Evolutionary conservation across 2,329 filamentous ascomycete genomes (phyloP).

Genomic region (Cercospora canescens): DNA sequence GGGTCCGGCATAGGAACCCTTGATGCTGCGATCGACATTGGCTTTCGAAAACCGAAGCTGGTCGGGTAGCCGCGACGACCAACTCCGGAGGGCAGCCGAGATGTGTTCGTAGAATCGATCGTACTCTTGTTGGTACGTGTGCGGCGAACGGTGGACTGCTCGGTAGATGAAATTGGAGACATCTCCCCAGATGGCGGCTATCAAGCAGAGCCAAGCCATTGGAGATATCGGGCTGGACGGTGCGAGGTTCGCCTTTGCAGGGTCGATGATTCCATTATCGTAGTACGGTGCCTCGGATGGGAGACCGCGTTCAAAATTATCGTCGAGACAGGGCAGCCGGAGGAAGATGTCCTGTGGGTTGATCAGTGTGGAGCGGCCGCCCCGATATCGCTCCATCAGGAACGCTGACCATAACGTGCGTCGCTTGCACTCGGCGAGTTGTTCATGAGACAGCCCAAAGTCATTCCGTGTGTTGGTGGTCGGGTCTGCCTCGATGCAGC

Average conservation of each 20-base stretch:
- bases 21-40: conserved; percentile 59
- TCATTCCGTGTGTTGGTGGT: conserved; percentile 17
- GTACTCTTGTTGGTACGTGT: conserved; percentile 47
- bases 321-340: conserved; percentile 62
- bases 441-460: conserved; percentile 32
- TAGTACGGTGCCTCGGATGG: conserved; percentile 62
- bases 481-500: conserved; percentile 30
- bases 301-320: conserved; percentile 61
- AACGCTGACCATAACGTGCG: conserved; percentile 73
- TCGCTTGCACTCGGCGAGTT: conserved; percentile 65
- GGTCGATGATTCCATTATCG: conserved; percentile 51
- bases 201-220: conserved; percentile 63
- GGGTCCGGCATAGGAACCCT: conserved; percentile 55
- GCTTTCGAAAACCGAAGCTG: conserved; percentile 55
- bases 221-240: conserved; percentile 47
- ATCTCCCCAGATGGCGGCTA: conserved; percentile 66
- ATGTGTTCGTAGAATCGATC: conserved; percentile 56
- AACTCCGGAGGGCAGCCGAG: conserved; percentile 56
- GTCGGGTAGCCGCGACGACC: conserved; percentile 58
- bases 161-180: conserved; percentile 62
- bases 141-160: conserved; percentile 45
- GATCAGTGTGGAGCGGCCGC: conserved; percentile 54
- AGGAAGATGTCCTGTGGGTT: conserved; percentile 66
- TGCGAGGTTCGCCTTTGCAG: conserved; percentile 35
- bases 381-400: conserved; percentile 65